phyloP scores from a whole-genome alignment of 345 rosid species.

The Physaria fendleri region DNA sequence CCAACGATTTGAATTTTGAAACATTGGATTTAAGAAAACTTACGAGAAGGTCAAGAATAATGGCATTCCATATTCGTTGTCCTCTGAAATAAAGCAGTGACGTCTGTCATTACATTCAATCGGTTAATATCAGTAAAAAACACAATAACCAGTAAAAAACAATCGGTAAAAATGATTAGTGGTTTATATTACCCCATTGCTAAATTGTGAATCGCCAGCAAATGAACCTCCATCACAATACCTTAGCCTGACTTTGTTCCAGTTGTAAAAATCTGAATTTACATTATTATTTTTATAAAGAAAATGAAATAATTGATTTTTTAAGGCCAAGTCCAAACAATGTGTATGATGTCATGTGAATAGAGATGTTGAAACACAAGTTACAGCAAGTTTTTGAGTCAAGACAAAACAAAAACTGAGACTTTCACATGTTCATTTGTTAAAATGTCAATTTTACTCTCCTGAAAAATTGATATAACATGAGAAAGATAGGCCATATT shows the following conservation, averaged over 20 bases:
- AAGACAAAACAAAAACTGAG: background rate
- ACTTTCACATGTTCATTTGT: conserved; percentile 19
- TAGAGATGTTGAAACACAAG: conserved; percentile 6
- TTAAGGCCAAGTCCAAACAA: background rate
- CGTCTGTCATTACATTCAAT: conserved; percentile 44
- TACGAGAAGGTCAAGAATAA: conserved; percentile 81
- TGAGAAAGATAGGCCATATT: background rate
- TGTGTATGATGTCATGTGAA: background rate
- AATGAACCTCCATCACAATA: conserved; percentile 98
- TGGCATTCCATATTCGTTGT: conserved; percentile 80
- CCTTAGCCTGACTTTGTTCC: conserved; percentile 92
- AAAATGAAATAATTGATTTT: background rate
- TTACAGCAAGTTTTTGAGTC: background rate
- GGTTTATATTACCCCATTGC: conserved; percentile 57
- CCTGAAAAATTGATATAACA: background rate
- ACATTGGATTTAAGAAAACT: conserved; percentile 20
- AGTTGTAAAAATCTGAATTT: conserved; percentile 80
- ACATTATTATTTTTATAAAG: background rate
- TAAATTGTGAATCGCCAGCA: conserved; percentile 56
- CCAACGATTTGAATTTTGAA: background rate
- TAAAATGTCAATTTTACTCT: conserved; percentile 1
- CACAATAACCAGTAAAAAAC: too few species aligned
- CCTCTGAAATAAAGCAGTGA: conserved; percentile 89
- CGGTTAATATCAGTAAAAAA: background rate
- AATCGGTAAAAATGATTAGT: too few species aligned